phyloP scores from a whole-genome alignment of 192 early-diverging fungal genomes.

The Coemansia sp. region DNA sequence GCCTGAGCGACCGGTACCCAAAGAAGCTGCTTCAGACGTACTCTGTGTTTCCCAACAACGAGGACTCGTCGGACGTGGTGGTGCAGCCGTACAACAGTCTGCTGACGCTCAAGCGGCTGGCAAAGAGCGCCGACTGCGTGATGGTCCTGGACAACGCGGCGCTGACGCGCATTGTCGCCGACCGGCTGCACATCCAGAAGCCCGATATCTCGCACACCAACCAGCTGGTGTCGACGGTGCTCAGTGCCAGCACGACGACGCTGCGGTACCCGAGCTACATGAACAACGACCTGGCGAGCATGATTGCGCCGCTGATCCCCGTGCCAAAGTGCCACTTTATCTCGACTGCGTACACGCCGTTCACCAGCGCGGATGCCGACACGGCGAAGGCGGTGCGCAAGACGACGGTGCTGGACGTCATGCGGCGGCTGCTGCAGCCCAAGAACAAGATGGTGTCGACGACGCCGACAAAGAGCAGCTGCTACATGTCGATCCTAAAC shows the following conservation, averaged over 20 bases:
- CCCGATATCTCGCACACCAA: constrained; percentile 95
- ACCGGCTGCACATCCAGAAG: constrained; percentile 88
- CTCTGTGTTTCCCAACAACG: constrained; percentile 95
- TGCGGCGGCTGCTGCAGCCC: constrained; percentile 91
- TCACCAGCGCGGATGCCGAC: constrained; percentile 88
- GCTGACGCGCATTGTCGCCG: constrained; percentile 85
- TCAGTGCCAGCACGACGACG: constrained; percentile 94
- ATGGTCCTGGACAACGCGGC: constrained; percentile 97
- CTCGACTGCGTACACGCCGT: constrained; percentile 94
- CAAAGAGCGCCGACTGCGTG: constrained; percentile 92
- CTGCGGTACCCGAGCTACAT: constrained; percentile 98
- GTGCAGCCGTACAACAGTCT: constrained; percentile 98
- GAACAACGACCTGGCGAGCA: constrained; percentile 98
- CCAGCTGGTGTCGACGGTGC: constrained; percentile 98
- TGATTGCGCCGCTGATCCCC: constrained; percentile 93
- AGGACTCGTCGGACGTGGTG: constrained; percentile 90
- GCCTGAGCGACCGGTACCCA: constrained; percentile 90
- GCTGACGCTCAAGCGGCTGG: constrained; percentile 85
- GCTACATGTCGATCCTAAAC: constrained; percentile 97
- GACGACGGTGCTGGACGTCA: constrained; percentile 97
- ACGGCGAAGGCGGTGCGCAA: constrained; percentile 90
- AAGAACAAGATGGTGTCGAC: constrained; percentile 99
- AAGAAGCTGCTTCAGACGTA: constrained; percentile 98
- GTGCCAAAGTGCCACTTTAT: constrained; percentile 98
- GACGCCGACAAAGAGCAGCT: constrained; percentile 82